Evolutionary conservation across 345 rosid genomes (phyloP).

Genomic region (Streptanthus diversifolius): DNA sequence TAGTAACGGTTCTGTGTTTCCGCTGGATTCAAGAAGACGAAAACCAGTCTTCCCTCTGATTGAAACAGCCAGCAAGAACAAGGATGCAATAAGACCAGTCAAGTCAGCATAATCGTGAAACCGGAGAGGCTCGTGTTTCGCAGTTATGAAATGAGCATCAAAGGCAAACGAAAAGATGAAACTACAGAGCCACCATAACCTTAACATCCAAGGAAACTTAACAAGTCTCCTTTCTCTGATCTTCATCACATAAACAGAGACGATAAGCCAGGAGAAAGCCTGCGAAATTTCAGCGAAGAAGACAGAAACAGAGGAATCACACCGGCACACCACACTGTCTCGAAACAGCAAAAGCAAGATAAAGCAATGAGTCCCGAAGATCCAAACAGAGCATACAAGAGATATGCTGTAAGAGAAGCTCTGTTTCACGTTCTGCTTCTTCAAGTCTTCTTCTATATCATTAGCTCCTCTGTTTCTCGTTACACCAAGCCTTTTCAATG

Average conservation of each 20-base stretch:
- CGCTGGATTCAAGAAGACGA: slow-evolving; percentile 20
- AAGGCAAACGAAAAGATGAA: slow-evolving; percentile 50
- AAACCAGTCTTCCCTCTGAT: slow-evolving; percentile 68
- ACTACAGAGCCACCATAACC: slow-evolving; percentile 84
- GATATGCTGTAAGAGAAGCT: slow-evolving; percentile 45
- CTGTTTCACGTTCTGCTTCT: slow-evolving; percentile 36
- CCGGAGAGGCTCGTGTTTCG: slow-evolving; percentile 30
- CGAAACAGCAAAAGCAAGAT: slow-evolving; percentile 42
- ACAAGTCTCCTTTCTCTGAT: slow-evolving; percentile 28
- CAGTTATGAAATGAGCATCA: slow-evolving; percentile 30
- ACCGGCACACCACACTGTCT: slow-evolving; percentile 25
- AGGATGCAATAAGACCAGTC: slow-evolving; percentile 48
- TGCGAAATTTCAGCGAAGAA: slow-evolving; percentile 53
- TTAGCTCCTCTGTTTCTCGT: slow-evolving; percentile 32
- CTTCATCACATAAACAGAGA: slow-evolving; percentile 40
- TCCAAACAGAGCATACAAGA: slow-evolving; percentile 40
- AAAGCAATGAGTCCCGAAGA: slow-evolving; percentile 46
- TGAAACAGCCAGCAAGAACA: slow-evolving; percentile 49
- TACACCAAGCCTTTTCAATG: slow-evolving; percentile 24
- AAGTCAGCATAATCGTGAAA: slow-evolving; percentile 50
- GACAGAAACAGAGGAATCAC: slow-evolving; percentile 42
- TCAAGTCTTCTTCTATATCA: slow-evolving; percentile 30
- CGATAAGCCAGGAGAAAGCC: slow-evolving; percentile 43
- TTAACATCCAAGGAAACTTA: slow-evolving; percentile 63
- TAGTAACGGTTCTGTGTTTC: slow-evolving; percentile 53